Base-by-base conservation (phyloP, 352 stramenopile species). In the Globisporangium irregulare region DNA sequence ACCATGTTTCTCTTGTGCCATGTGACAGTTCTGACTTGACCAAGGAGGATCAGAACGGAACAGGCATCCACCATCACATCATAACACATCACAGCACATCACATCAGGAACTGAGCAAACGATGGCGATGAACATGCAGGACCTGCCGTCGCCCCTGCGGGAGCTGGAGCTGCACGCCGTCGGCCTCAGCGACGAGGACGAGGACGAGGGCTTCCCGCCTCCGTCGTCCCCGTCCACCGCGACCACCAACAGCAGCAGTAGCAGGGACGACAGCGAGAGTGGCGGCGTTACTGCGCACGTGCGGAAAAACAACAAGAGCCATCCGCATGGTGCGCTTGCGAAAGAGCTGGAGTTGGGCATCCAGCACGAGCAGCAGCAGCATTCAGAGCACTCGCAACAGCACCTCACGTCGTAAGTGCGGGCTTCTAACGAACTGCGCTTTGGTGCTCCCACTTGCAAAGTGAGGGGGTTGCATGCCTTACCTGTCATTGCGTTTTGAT, bases 321-420 rank as follows among this genome's bases (percentile, higher is more conserved):
- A 62, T 7, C 22, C 22, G 60, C n/a, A 66, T 46, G 38, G 38
- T 3, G 54, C 54, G 29, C 55, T 24, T 14, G 36, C 51, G 46
- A 27, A 36, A 38, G 67, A 74, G 60, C 15, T 68, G 38, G 69
- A 72, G 46, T 27, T 46, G 12, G 50, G 59, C 41, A n/a, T 77
- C 53, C 53, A 74, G 36, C 66, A 64, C 50, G 70, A 71, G 0
- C 54, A 38, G 15, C 57, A 66, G 53, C 63, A 77, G 56, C 58
- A 80, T 22, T 69, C 73, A 32, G 59, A 62, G 6, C 64, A 75
- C 7, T 3, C 2, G n/a, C 7, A 27, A 4, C 57, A 72, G 25
- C 77, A 86, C 66, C 70, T 87, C 32, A 81, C 79, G 0, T 89
- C 82, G 73, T 86, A 70, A 64, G 43, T 63, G 27, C 10, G 12